Percentiles rank a stretch among this genome's conserved stretches.
Conservation (phyloP, 192 early-diverging fungal species). For the Paraglomus brasilianum region DNA sequence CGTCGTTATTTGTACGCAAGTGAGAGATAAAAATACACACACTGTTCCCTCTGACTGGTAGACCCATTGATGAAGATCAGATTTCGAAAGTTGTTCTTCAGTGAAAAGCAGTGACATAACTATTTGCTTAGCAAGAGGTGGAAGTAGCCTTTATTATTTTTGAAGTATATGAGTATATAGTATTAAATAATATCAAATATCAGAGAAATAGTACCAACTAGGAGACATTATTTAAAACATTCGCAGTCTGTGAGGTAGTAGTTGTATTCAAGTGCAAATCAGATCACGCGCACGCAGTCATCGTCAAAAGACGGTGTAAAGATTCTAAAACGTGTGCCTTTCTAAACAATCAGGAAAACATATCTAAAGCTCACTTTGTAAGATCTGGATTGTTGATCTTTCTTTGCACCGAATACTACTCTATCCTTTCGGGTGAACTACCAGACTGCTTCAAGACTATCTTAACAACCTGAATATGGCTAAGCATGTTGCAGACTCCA, state of each 20-base stretch:
- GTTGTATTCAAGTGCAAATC: too few relatives aligned
- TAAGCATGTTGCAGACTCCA: constrained; percentile 89
- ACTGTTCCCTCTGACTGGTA: constrained; percentile 33
- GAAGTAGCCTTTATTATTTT: constrained; percentile 58
- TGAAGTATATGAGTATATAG: not conserved
- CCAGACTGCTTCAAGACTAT: not conserved
- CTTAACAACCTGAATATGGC: constrained; percentile 75
- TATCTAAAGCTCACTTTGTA: not conserved
- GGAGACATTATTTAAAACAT: too few relatives aligned
- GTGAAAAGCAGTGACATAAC: constrained; percentile 87
- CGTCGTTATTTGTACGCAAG: not conserved
- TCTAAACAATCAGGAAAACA: not conserved
- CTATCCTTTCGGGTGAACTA: not conserved
- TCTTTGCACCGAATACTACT: not conserved
- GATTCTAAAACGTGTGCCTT: not conserved
- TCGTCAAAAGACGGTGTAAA: not conserved
- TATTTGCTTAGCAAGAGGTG: constrained; percentile 82
- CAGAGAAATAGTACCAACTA: not conserved
- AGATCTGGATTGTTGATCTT: not conserved
- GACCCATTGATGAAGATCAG: constrained; percentile 70
- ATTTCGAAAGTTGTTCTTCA: constrained; percentile 53
- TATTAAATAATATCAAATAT: not conserved
- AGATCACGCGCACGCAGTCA: too few relatives aligned
- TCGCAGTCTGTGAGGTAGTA: too few relatives aligned
- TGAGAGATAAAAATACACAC: constrained; percentile 18